Evolutionary conservation across 2,329 filamentous ascomycete species (phyloP).

Genomic region (Ceratocystiopsis sp.): DNA sequence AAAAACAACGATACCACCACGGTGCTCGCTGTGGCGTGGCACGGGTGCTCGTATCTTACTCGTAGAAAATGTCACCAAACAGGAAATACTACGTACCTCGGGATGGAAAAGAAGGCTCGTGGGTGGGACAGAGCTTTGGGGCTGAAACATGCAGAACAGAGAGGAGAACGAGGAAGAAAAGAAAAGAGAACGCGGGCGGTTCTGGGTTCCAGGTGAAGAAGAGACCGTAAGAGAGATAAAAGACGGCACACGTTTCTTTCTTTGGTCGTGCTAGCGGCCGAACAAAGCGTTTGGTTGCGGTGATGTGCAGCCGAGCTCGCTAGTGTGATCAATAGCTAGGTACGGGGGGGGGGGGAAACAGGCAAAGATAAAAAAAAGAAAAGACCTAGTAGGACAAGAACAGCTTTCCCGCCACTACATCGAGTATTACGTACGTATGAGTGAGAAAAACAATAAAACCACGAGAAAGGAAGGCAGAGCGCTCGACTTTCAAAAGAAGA

Average conservation of each 20-base stretch:
- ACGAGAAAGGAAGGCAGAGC: no score
- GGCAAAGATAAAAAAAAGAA: neutral
- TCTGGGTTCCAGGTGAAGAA: neutral
- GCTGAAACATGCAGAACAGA: neutral
- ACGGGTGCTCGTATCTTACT: no score
- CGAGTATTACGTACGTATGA: neutral
- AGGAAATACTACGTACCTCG: no score
- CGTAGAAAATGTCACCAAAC: no score
- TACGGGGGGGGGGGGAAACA: neutral
- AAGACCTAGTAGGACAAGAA: neutral
- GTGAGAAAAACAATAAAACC: no score
- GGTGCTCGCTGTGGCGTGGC: no score
- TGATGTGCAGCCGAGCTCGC: no score
- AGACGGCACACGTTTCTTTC: neutral
- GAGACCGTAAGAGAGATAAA: neutral
- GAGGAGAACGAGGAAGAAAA: neutral
- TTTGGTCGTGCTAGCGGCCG: neutral
- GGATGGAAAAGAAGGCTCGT: neutral
- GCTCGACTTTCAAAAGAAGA: neutral
- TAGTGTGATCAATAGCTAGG: no score
- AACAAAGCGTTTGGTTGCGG: no score
- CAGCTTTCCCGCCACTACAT: no score
- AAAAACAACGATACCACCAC: no score
- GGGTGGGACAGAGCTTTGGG: no score
- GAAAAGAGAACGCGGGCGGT: neutral